Base-by-base conservation (phyloP, 176 grass and related monocot species). In the Oryza rufipogon region DNA sequence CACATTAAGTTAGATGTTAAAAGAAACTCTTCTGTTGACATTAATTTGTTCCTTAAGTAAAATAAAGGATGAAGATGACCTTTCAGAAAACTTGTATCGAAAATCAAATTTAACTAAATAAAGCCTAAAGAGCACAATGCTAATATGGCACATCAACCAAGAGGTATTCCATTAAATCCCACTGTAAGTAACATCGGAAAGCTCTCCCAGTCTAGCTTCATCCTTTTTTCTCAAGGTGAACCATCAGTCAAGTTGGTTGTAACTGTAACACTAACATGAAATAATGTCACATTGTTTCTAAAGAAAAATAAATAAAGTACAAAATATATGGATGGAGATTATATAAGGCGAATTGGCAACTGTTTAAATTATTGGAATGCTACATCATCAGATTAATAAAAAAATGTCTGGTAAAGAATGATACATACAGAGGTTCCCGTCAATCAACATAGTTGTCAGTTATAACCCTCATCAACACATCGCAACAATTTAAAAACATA, bases 81-180 rank as follows among this genome's bases (percentile, higher is more conserved):
- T 72, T 72, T 46, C 20, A 46, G 70, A 20, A 6, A 72, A 72
- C 38, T 46, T 41, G 22, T 45, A 23, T 71, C 38, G 23, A 72
- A 20, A 45, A 46, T 72, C 23, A 13, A 70, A 72, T 22, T 72
- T 23, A 22, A 72, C 41, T 72, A 72, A 12, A 72, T 9, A 72
- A 71, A 71, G 3, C 16, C 14, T 72, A 46, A 46, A 46, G n/a
- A 72, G 11, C 10, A 20, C 39, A 23, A 72, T 72, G 39, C 10
- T 72, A 72, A 72, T 25, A 72, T 25, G 39, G 70, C 39, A 46
- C 17, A 10, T 72, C 20, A 72, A 72, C 70, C 39, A 72, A 72
- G 70, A 72, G 70, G 39, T 72, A 34, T 34, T 71, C 38, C 66
- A 71, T 44, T 5, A 45, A 72, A 72, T 72, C 10, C 70, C 20